Evolutionary conservation across 1,284 basidiomycete species (phyloP).

Genomic region (Dichomitus squalens): DNA sequence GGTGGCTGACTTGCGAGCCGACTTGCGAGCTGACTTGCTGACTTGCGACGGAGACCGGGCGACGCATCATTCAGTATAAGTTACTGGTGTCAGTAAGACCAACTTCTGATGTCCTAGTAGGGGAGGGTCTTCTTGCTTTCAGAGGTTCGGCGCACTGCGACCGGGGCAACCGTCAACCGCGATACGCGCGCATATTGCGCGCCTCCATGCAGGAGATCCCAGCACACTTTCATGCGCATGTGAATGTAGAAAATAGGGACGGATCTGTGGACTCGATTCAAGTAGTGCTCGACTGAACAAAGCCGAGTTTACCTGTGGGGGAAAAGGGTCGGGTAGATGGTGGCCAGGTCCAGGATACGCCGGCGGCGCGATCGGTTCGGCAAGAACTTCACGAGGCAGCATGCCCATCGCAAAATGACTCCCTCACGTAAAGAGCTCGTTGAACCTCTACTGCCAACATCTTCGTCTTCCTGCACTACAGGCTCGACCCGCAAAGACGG

Average conservation of each 20-base stretch:
- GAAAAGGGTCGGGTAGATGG: background rate
- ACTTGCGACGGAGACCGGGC: background rate
- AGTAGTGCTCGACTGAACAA: background rate
- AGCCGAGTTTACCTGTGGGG: background rate
- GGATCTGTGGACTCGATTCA: background rate
- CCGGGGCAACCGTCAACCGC: too few species aligned
- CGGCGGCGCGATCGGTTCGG: background rate
- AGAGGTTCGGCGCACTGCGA: too few species aligned
- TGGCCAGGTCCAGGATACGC: background rate
- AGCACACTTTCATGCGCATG: too few species aligned
- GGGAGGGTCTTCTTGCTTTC: too few species aligned
- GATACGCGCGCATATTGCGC: too few species aligned
- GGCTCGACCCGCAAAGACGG: too few species aligned
- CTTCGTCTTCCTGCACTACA: too few species aligned
- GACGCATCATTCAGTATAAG: background rate
- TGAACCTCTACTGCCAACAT: background rate
- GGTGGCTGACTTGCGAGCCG: background rate
- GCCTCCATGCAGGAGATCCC: too few species aligned
- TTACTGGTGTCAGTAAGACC: background rate
- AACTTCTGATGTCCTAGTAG: background rate
- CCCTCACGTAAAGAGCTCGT: background rate
- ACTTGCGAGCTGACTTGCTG: too few species aligned
- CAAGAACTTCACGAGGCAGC: background rate
- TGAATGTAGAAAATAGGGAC: too few species aligned
- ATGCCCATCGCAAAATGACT: background rate